Evolutionary conservation across 768 basidiomycete genomes (phyloP), one percentile per base, ranked within the genome.

Genomic region (Hebeloma cylindrosporum): DNA sequence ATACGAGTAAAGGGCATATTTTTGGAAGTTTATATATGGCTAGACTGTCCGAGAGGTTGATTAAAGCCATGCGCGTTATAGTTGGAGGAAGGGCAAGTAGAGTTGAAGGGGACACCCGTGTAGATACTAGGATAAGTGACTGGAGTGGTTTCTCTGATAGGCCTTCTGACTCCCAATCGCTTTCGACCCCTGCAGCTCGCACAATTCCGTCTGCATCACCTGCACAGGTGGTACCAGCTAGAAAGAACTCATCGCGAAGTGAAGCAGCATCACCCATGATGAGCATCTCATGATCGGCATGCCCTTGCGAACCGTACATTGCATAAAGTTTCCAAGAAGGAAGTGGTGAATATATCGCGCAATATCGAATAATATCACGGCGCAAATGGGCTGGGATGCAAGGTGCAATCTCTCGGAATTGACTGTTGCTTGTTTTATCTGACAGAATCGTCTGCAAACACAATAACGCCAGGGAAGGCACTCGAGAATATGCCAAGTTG

Each of bases 211-310:
- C 17, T 13, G 17, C 38, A 18, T 38, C 33, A 16, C 33, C 40
- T n/a, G 22, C 18, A 9, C 30, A 14, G 9, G 35, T 17, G 18
- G 22, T 25, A 25, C 43, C 38, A 34, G 25, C 39, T 4, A 45
- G 31, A 52, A 83, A 76, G 47, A 71, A 60, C 37, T 73, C 69
- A 28, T 71, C 69, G 13, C 64, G 71, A 3, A 82, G 55, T 5
- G 61, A 51, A 7, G 73, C 74, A 17, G 66, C 58, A 0, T 80
- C 82, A 10, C 82, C 83, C 20, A 86, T 72, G 17, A 90, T 59
- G 27, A 88, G 59, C 8, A 87, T 64, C 47, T 89, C 88, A 0
- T 83, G 80, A 40, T 78, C 77, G 3, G 73, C 71, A 54, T 84
- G 79, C 1, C 76, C 72, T 4, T 77, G 63, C 0, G 70, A 66